Base-by-base conservation (phyloP, 352 stramenopile genomes). In the Albugo laibachii region DNA sequence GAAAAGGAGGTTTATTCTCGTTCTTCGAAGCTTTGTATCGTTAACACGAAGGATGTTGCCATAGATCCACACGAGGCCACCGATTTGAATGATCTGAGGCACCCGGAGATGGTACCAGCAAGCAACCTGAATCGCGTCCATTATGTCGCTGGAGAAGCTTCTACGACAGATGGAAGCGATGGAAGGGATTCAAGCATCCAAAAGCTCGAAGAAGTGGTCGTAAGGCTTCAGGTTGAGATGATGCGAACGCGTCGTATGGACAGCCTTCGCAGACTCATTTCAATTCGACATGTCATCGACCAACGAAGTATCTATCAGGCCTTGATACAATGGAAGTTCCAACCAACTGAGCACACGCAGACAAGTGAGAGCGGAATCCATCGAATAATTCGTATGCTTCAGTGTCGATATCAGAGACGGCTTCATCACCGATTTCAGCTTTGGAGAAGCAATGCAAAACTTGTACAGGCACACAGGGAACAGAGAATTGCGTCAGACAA, bases 221-320 rank as follows among this genome's bases (percentile, higher is more conserved):
- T 80, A 38, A 60, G 72, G 0, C 61, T 84, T 54, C 65, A 81
- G 38, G 46, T 82, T 18, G 66, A 84, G 15, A 60, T 75, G 13
- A 43, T 84, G 37, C 66, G 72, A 11, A 71, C 59, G 36, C 58
- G 69, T n/a, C 69, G 72, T 1, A 77, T 81, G 42, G 69, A 74
- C 41, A 66, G 67, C 0, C 56, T 84, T 13, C 79, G 80, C 54
- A 80, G 69, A 48, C 35, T 66, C 3, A 41, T 76, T 41, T 54
- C 77, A 39, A 79, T 84, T 40, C 72, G 72, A 5, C 62, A 69
- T 21, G 50, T 57, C 0, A 61, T 65, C 16, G 45, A 63, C 8
- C 58, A 66, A 4, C 59, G 62, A 47, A 50, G 51, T 11, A 27
- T 55, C 1, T 61, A 67, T n/a, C 49, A 49, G 2, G 49, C 63